These are phyloP conservation scores for Gracilariopsis chorda DNA, from an alignment of 23 red algal species.

Conservation along the genomic window DNA sequence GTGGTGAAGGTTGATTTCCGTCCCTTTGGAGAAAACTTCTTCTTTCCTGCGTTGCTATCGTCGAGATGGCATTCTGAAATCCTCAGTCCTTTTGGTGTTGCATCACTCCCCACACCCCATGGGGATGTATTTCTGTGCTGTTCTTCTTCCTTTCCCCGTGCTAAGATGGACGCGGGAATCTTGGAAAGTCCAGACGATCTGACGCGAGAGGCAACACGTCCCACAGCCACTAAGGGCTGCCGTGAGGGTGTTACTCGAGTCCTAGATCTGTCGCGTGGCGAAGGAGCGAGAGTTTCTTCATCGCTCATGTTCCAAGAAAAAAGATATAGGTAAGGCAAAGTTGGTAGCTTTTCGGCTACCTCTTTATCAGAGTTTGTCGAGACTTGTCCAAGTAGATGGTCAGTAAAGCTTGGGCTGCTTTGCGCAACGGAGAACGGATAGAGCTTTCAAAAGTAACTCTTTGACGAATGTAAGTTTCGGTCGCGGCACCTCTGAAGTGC, in stretches of 20 bases:
- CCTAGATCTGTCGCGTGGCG: background rate
- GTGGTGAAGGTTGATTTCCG: background rate
- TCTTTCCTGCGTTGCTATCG: too few relatives aligned
- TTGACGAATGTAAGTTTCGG: too few relatives aligned
- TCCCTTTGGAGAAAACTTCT: too few relatives aligned
- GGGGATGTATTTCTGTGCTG: background rate
- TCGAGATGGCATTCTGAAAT: background rate
- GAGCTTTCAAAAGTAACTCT: too few relatives aligned
- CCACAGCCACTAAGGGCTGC: conserved; percentile 35
- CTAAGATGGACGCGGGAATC: background rate
- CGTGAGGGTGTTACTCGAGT: background rate
- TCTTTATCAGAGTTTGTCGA: too few relatives aligned
- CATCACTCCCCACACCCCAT: conserved; percentile 5
- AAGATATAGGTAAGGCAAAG: too few relatives aligned
- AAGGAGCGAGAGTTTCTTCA: background rate
- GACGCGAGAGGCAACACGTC: conserved; percentile 44
- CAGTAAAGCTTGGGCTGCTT: too few relatives aligned
- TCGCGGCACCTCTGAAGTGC: too few relatives aligned
- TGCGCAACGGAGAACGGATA: too few relatives aligned
- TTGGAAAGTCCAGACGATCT: conserved; percentile 7
- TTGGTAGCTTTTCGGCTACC: too few relatives aligned
- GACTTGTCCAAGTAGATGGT: too few relatives aligned
- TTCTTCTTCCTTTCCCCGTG: background rate
- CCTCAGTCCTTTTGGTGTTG: background rate
- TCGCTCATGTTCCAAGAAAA: background rate